Conservation (phyloP, 495 filamentous ascomycete genomes). For the Cercophora samala region DNA sequence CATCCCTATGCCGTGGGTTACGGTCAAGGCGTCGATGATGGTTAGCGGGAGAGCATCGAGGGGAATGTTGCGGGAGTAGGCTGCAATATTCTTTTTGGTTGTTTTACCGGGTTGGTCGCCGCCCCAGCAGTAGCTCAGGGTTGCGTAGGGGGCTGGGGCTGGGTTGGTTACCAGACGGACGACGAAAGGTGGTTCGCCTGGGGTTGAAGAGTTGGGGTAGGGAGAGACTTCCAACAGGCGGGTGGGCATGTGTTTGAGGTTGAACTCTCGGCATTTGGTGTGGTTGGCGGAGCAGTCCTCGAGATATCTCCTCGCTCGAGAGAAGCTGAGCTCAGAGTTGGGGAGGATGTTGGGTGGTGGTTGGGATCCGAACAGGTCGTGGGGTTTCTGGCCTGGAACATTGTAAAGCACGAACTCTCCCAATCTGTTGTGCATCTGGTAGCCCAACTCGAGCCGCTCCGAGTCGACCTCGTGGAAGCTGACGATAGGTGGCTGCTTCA, state of each 20-base stretch:
- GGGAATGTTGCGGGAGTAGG: neutral
- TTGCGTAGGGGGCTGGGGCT: neutral
- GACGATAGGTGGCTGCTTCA: neutral
- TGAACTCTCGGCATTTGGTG: neutral
- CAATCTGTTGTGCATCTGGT: neutral
- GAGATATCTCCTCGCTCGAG: neutral
- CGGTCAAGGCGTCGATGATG: slow-evolving; percentile 27
- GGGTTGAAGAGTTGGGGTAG: neutral
- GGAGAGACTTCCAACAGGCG: neutral
- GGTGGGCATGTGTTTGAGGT: neutral
- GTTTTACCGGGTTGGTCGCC: slow-evolving; percentile 19
- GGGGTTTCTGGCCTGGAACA: neutral
- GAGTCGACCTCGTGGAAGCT: neutral
- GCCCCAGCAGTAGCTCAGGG: slow-evolving; percentile 26
- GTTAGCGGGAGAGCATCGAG: slow-evolving; percentile 9
- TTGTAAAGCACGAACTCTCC: neutral
- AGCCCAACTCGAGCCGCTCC: neutral
- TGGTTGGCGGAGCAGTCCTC: neutral
- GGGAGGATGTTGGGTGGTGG: neutral
- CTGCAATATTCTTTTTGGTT: neutral
- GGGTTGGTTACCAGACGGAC: neutral
- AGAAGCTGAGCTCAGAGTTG: neutral
- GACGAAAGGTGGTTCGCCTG: neutral
- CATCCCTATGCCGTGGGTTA: slow-evolving; percentile 18
- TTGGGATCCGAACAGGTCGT: neutral